Percentiles rank a stretch among this genome's conserved stretches.
Conservation (phyloP, 2,329 filamentous ascomycete species). For the Fusarium sp. region DNA sequence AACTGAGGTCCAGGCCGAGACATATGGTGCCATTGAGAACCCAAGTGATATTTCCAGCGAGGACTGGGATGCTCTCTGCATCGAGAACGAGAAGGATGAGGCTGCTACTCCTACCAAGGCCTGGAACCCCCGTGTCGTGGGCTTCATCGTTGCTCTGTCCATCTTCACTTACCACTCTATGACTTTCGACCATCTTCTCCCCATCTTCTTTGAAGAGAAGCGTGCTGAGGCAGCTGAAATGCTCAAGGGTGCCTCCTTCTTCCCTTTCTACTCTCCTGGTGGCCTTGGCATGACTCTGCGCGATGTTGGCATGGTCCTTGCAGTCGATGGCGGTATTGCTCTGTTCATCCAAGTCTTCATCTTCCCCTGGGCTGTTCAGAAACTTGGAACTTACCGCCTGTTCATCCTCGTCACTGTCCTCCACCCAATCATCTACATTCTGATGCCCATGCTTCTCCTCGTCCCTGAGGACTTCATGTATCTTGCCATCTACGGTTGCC, state of each 20-base stretch:
- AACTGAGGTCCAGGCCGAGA: slow-evolving; percentile 80
- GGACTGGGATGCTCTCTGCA: slow-evolving; percentile 58
- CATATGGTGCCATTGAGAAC: slow-evolving; percentile 76
- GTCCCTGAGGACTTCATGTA: slow-evolving; percentile 64
- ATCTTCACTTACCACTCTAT: slow-evolving; percentile 97
- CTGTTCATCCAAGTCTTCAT: slow-evolving; percentile 69
- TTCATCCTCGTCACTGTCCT: slow-evolving; percentile 68
- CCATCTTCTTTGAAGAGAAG: slow-evolving; percentile 91
- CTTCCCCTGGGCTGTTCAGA: slow-evolving; percentile 69
- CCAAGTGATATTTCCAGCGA: slow-evolving; percentile 53
- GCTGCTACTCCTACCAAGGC: slow-evolving; percentile 52
- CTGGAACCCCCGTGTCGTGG: slow-evolving; percentile 72
- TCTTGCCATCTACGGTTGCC: slow-evolving; percentile 67
- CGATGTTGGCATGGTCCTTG: slow-evolving; percentile 70
- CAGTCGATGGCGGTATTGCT: slow-evolving; percentile 68
- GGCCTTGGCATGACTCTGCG: slow-evolving; percentile 72
- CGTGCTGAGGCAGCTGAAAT: slow-evolving; percentile 58
- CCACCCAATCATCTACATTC: slow-evolving; percentile 70
- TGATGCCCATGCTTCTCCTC: slow-evolving; percentile 68
- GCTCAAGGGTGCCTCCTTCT: slow-evolving; percentile 48
- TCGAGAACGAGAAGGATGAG: slow-evolving; percentile 49
- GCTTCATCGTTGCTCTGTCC: slow-evolving; percentile 82
- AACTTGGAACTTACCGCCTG: slow-evolving; percentile 68
- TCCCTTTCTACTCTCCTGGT: slow-evolving; percentile 67
- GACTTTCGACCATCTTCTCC: slow-evolving; percentile 91